phyloP scores from a whole-genome alignment of 495 filamentous ascomycete species.

The Neurospora sp. region DNA sequence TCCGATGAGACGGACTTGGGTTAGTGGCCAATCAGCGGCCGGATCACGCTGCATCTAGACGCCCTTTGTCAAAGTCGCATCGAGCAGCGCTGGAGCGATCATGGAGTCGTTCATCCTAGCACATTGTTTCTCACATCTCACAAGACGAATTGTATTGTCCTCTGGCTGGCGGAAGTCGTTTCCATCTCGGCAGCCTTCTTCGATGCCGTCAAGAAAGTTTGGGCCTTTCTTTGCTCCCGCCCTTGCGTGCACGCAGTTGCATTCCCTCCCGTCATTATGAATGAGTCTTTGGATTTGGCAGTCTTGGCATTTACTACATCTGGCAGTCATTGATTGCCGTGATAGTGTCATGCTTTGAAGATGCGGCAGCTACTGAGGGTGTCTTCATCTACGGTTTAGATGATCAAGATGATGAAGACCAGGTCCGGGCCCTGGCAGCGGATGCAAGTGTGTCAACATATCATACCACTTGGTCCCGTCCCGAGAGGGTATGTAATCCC shows the following conservation, averaged over 20 bases:
- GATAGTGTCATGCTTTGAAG: not conserved
- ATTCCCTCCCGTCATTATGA: not conserved
- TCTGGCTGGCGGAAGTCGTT: not conserved
- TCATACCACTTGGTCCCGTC: not conserved
- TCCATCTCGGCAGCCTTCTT: not conserved
- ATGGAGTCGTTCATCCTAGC: not conserved
- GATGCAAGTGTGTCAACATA: not conserved
- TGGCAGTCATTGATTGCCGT: not conserved
- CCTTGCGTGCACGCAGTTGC: not conserved
- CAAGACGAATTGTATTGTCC: not conserved
- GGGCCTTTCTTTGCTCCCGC: not conserved
- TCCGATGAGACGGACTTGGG: slow-evolving; percentile 3
- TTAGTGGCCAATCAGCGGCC: slow-evolving; percentile 11
- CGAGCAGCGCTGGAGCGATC: not conserved
- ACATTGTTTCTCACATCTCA: not conserved
- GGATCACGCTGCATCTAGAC: slow-evolving; percentile 25
- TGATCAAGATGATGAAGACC: not conserved
- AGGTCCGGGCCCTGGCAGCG: not conserved
- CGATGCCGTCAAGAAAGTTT: not conserved
- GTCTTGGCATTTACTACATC: not conserved
- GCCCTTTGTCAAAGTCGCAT: slow-evolving; percentile 6
- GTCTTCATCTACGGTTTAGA: not conserved
- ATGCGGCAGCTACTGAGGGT: not conserved
- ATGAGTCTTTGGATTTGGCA: not conserved
- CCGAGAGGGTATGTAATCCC: not conserved